phyloP scores from a whole-genome alignment of 495 filamentous ascomycete species.

The Podospora pseudocomata region DNA sequence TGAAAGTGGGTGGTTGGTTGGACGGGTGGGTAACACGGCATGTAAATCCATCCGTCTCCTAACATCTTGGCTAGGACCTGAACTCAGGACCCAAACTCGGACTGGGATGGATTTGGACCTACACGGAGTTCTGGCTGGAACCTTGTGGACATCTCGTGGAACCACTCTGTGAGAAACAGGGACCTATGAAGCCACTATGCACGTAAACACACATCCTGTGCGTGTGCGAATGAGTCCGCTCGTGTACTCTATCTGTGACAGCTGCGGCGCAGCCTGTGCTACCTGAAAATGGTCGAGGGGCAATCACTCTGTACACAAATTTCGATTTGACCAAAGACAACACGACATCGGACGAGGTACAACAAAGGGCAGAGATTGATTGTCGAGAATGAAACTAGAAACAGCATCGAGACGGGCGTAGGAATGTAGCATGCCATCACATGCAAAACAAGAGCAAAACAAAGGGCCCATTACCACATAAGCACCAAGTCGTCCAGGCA shows the following conservation, averaged over 20 bases:
- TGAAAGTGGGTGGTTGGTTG: not conserved
- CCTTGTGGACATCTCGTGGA: not conserved
- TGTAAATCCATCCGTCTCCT: not conserved
- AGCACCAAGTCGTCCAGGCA: not conserved
- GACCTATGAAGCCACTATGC: not conserved
- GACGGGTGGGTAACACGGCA: not conserved
- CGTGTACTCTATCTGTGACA: not conserved
- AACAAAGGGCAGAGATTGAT: not conserved
- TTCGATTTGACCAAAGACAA: not conserved
- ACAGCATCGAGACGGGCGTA: not conserved
- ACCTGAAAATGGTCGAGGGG: not conserved
- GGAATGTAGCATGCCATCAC: not conserved
- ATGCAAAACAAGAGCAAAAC: not conserved
- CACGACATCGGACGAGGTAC: not conserved
- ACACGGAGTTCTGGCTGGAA: not conserved
- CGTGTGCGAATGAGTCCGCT: not conserved
- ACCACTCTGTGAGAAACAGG: not conserved
- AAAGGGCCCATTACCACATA: not conserved
- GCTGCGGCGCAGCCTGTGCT: not conserved
- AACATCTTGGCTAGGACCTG: not conserved
- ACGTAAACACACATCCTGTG: not conserved
- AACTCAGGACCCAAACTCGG: not conserved
- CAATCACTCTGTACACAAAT: not conserved
- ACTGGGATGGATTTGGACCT: not conserved
- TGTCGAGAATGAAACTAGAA: not conserved